Base-by-base conservation (phyloP, 768 basidiomycete species). In the Chalciporus sphaerocephalus region DNA sequence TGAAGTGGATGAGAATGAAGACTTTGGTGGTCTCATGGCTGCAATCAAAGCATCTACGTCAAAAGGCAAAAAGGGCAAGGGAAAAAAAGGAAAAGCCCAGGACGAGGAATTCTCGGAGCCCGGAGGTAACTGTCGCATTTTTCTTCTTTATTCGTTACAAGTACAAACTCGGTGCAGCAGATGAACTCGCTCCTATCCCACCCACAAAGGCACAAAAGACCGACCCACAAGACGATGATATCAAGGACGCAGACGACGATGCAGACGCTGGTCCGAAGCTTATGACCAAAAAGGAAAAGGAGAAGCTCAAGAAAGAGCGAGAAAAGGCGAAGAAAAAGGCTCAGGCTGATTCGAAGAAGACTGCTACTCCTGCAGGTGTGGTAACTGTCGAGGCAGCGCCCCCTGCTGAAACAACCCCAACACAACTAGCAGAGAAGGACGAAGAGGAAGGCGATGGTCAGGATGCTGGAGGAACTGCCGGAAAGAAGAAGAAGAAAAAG, bases 231-330 rank as follows among this genome's bases (percentile, higher is more conserved):
- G 63, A 65, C 30, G 66, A 62, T 23, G 74, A 40, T 21, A 71
- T 59, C 16, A 66, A 65, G 11, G 75, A 72, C 17, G 77, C 70
- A 18, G 80, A 74, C 6, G 82, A 61, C 1, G 75, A 53, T 5
- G 73, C 76, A 23, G 82, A 75, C 40, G 68, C 67, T 39, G 88
- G 79, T 12, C 71, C 72, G 4, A 83, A 85, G 67, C 62, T 95
- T 24, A 67, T 96, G 27, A 84, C 86, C 15, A 97, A 97, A 72
- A 96, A 95, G 65, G 91, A 98, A 74, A 97, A 97, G 70, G 94
- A 97, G 65, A 85, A 85, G 63, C 72, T 95, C 50, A 97, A 98
- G 80, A 98, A 97, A 71, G 94, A 97, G 69, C 81, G 83, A 41
- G 93, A 96, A 72, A 96, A 96, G 85, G 34, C 80, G 73, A 28